A percentile compares a stretch with the other conserved stretches of the same genome.
These are phyloP conservation scores for Phylloporus scabripes DNA, from an alignment of 768 basidiomycete species.

Conservation along the genomic window DNA sequence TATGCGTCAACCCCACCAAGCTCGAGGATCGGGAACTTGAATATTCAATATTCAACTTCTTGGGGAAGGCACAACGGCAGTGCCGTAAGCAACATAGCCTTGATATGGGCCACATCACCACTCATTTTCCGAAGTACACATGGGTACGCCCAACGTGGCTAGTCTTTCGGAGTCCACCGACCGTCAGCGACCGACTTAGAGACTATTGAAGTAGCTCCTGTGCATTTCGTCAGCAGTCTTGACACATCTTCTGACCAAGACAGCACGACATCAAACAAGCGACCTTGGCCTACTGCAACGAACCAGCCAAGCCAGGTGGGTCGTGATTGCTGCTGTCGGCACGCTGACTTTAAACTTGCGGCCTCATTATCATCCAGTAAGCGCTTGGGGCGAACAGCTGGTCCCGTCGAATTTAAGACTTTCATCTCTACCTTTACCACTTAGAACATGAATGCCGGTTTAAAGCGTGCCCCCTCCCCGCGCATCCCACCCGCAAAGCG, in stretches of 20 bases:
- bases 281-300: background rate
- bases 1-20: background rate
- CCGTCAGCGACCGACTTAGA: background rate
- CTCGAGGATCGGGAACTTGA: background rate
- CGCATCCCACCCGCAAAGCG: conserved; percentile 32
- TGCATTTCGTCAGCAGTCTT: conserved; percentile 17
- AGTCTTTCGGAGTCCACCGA: background rate
- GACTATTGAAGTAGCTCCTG: background rate
- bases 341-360: conserved; percentile 27
- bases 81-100: background rate
- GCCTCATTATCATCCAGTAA: conserved; percentile 8
- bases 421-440: conserved; percentile 4
- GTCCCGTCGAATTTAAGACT: background rate
- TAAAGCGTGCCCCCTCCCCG: conserved; percentile 30
- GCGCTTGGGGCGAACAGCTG: conserved; percentile 8
- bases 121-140: background rate
- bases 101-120: background rate
- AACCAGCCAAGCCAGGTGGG: background rate
- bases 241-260: conserved; percentile 16
- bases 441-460: conserved; percentile 17
- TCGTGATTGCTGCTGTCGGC: conserved; percentile 3
- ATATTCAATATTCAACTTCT: no score
- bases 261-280: background rate
- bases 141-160: conserved; percentile 7
- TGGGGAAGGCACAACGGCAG: no score